These are phyloP conservation scores for Cyberlindnera euphorbiiphila DNA, from an alignment of 805 yeast genomes.

Conservation along the genomic window DNA sequence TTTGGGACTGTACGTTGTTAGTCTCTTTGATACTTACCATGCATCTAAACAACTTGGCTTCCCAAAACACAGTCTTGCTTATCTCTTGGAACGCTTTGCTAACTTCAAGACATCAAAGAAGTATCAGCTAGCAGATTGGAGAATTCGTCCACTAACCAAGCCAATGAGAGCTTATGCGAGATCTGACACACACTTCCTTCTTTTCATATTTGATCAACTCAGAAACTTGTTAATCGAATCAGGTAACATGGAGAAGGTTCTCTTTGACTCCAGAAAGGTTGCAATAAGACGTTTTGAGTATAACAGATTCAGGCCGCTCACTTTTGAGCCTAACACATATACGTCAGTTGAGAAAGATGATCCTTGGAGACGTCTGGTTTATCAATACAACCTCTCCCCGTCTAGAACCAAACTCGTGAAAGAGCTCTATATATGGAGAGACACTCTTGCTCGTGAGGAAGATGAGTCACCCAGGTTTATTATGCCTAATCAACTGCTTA, in stretches of 20 bases:
- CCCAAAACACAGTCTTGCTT: conserved; percentile 81
- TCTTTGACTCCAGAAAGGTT: conserved; percentile 72
- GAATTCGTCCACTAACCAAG: conserved; percentile 74
- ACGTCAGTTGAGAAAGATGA: conserved; percentile 52
- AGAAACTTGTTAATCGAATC: conserved; percentile 55
- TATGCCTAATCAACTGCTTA: conserved; percentile 77
- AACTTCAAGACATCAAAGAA: conserved; percentile 86
- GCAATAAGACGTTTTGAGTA: conserved; percentile 82
- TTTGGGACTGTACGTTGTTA: conserved; percentile 84
- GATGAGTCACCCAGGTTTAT: conserved; percentile 85
- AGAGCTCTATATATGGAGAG: conserved; percentile 80
- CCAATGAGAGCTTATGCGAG: conserved; percentile 85
- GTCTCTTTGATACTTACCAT: conserved; percentile 87
- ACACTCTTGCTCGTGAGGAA: conserved; percentile 59
- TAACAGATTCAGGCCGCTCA: conserved; percentile 53
- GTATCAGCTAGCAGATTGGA: conserved; percentile 96
- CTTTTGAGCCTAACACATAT: conserved; percentile 33
- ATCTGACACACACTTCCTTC: conserved; percentile 89
- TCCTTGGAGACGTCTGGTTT: conserved; percentile 64
- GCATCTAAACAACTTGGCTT: conserved; percentile 80
- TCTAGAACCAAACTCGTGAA: conserved; percentile 53
- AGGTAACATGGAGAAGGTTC: conserved; percentile 54
- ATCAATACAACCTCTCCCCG: conserved; percentile 59
- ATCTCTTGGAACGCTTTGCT: conserved; percentile 73
- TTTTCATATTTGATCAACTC: conserved; percentile 74